A percentile compares a stretch with the other conserved stretches of the same genome.
Conservation (phyloP, 164 flowering plant species). For the Taxillus chinensis region DNA sequence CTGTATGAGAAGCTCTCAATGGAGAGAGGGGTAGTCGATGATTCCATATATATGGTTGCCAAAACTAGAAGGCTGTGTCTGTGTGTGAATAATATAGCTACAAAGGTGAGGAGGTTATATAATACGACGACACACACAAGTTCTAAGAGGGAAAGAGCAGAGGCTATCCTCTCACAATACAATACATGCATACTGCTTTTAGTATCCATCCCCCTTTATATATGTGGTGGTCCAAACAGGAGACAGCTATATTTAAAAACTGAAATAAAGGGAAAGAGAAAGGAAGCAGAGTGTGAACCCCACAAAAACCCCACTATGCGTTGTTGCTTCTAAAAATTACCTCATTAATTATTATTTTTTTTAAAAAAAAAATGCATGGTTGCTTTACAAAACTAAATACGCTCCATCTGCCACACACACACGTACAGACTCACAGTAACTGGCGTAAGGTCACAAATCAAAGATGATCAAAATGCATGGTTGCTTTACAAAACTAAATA, state of each 20-base stretch:
- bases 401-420: neutral
- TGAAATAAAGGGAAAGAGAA: slow-evolving; percentile 19
- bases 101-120: too few species aligned
- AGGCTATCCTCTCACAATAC: slow-evolving; percentile 1
- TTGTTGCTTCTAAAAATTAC: slow-evolving; percentile 19
- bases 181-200: slow-evolving; percentile 11
- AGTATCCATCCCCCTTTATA: slow-evolving; percentile 17
- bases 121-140: too few species aligned
- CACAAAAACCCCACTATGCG: slow-evolving; percentile 16
- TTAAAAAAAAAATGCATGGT: slow-evolving; percentile 7
- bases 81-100: neutral
- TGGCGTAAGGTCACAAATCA: neutral
- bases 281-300: slow-evolving; percentile 24
- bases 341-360: slow-evolving; percentile 7
- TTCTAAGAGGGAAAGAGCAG: slow-evolving; percentile 1
- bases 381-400: neutral
- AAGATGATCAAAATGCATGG: slow-evolving; percentile 1
- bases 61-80: neutral
- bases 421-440: neutral
- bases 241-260: slow-evolving; percentile 24
- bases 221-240: slow-evolving; percentile 28
- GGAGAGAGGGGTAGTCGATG: slow-evolving; percentile 41
- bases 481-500: neutral
- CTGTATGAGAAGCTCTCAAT: slow-evolving; percentile 87
- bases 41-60: slow-evolving; percentile 32